phyloP scores from a whole-genome alignment of 2,329 filamentous ascomycete genomes.

The Aspergillus carbonarius region DNA sequence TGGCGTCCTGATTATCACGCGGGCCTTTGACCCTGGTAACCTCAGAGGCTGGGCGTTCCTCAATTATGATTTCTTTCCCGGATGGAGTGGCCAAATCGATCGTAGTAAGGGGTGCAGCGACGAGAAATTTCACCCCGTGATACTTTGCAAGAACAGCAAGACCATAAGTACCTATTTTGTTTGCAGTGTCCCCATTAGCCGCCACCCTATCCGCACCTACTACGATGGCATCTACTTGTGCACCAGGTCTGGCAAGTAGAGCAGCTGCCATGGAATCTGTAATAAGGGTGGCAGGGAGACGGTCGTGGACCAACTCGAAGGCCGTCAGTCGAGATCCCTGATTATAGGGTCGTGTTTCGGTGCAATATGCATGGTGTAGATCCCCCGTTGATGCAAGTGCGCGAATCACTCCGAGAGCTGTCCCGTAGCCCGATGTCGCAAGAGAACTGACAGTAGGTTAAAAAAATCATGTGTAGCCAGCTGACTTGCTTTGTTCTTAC shows the following conservation, averaged over 20 bases:
- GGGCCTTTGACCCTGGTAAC: constrained; percentile 82
- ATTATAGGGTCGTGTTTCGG: constrained; percentile 96
- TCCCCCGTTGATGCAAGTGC: constrained; percentile 66
- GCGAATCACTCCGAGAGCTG: constrained; percentile 89
- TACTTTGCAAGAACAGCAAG: constrained; percentile 85
- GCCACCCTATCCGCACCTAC: constrained; percentile 95
- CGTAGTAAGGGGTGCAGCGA: constrained; percentile 90
- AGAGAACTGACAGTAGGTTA: constrained; percentile 62
- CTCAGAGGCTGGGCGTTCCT: constrained; percentile 79
- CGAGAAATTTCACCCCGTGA: constrained; percentile 90
- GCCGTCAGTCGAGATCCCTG: constrained; percentile 93
- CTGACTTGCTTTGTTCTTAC: constrained; percentile 44
- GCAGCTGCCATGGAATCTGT: constrained; percentile 97
- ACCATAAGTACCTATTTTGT: constrained; percentile 96
- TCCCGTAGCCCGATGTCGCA: constrained; percentile 96
- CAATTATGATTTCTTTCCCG: constrained; percentile 81
- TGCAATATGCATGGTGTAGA: constrained; percentile 86
- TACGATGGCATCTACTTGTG: constrained; percentile 79
- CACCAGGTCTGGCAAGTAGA: constrained; percentile 61
- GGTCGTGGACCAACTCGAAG: constrained; percentile 93
- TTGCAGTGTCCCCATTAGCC: constrained; percentile 94
- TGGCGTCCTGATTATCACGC: constrained; percentile 57
- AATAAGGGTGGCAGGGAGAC: constrained; percentile 85
- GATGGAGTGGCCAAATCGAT: constrained; percentile 80
- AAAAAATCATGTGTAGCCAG: neutral